phyloP scores from a whole-genome alignment of 2,329 filamentous ascomycete genomes.

The Cercospora sp. region DNA sequence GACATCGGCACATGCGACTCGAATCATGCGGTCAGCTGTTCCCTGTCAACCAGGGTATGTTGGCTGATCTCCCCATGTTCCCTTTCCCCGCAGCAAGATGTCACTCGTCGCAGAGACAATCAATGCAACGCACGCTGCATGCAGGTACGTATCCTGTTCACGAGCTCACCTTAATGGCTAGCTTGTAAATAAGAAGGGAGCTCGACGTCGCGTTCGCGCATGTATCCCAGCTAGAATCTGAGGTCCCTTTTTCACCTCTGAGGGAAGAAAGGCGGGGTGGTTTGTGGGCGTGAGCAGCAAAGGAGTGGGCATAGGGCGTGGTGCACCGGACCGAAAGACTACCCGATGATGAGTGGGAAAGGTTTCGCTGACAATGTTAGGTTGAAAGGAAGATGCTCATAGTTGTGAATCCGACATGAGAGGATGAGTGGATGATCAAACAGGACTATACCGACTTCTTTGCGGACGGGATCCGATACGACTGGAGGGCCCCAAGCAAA shows the following conservation, averaged over 20 bases:
- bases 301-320: too few relatives aligned
- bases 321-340: neutral
- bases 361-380: neutral
- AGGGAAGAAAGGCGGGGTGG: neutral
- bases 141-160: constrained; percentile 8
- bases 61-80: neutral
- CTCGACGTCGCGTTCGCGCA: constrained; percentile 11
- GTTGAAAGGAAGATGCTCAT: neutral
- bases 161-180: constrained; percentile 15
- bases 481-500: neutral
- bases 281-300: too few relatives aligned
- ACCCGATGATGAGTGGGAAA: neutral
- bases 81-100: neutral
- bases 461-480: neutral
- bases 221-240: constrained; percentile 9
- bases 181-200: constrained; percentile 15
- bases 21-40: neutral
- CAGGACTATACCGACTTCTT: neutral
- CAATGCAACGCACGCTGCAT: neutral
- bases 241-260: neutral
- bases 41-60: neutral
- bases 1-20: neutral
- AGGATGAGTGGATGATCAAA: neutral
- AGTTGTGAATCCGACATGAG: neutral
- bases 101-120: neutral